Conservation (phyloP, 1,284 basidiomycete genomes). For the Xanthoconium separans region DNA sequence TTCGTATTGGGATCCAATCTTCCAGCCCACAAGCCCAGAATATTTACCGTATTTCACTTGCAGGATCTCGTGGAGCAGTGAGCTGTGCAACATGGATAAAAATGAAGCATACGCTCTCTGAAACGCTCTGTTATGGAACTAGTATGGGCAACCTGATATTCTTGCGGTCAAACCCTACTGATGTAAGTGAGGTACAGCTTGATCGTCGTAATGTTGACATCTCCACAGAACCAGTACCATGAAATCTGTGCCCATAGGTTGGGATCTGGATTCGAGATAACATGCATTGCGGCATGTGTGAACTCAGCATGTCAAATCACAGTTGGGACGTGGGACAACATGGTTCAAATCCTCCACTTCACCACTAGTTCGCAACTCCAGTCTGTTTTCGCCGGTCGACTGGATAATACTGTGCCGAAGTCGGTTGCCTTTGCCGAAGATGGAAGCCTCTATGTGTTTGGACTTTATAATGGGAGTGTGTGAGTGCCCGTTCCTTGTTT, state of each 20-base stretch:
- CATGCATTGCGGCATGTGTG: background rate
- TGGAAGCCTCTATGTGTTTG: background rate
- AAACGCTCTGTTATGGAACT: slow-evolving; percentile 4
- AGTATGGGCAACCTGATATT: slow-evolving; percentile 1
- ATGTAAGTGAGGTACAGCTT: background rate
- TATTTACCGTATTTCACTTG: no score
- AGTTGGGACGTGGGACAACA: background rate
- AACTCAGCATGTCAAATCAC: background rate
- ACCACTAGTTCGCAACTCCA: background rate
- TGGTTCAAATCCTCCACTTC: background rate
- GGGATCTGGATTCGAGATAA: background rate
- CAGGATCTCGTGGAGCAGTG: background rate
- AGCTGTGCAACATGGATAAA: slow-evolving; percentile 6
- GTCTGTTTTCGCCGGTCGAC: background rate
- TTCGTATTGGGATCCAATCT: no score
- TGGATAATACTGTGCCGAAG: background rate
- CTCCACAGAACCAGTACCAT: background rate
- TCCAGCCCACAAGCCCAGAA: no score
- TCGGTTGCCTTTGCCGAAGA: background rate
- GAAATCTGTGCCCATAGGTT: background rate
- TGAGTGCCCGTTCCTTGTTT: background rate
- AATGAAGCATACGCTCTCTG: background rate
- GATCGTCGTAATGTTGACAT: background rate
- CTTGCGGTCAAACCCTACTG: background rate
- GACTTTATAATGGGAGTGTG: background rate